These are phyloP conservation scores for Nymphaea thermarum DNA, from an alignment of 164 flowering plant species.

Conservation along the genomic window DNA sequence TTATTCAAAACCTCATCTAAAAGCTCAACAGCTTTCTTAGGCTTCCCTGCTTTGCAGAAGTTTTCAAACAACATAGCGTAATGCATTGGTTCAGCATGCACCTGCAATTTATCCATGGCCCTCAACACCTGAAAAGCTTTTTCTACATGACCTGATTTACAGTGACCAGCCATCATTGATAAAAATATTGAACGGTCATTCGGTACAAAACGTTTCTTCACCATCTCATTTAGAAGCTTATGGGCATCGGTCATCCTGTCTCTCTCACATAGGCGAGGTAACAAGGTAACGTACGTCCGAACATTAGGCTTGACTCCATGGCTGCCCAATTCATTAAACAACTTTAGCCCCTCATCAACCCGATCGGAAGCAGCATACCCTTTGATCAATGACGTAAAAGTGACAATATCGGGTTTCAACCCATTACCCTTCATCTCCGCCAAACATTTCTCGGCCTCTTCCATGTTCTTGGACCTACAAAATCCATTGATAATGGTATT, in stretches of 20 bases:
- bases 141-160: conserved; percentile 49
- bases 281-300: conserved; percentile 51
- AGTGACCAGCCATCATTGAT: conserved; percentile 46
- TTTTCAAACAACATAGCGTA: conserved; percentile 76
- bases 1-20: conserved; percentile 69
- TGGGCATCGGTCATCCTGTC: conserved; percentile 65
- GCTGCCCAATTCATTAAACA: conserved; percentile 67
- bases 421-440: conserved; percentile 65
- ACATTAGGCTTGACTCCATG: conserved; percentile 56
- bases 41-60: conserved; percentile 46
- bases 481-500: conserved; percentile 75
- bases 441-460: conserved; percentile 69
- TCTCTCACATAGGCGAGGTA: conserved; percentile 80
- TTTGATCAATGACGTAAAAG: conserved; percentile 81
- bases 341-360: conserved; percentile 61
- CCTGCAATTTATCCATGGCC: conserved; percentile 57
- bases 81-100: conserved; percentile 79
- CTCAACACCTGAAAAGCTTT: conserved; percentile 71
- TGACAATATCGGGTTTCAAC: conserved; percentile 55
- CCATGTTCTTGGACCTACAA: conserved; percentile 47
- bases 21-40: conserved; percentile 53
- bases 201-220: conserved; percentile 41
- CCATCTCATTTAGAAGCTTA: conserved; percentile 56
- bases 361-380: conserved; percentile 56
- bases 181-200: conserved; percentile 61